Evolutionary conservation across 441 rosid genomes (phyloP).

Genomic region (Populus trichocarpa): DNA sequence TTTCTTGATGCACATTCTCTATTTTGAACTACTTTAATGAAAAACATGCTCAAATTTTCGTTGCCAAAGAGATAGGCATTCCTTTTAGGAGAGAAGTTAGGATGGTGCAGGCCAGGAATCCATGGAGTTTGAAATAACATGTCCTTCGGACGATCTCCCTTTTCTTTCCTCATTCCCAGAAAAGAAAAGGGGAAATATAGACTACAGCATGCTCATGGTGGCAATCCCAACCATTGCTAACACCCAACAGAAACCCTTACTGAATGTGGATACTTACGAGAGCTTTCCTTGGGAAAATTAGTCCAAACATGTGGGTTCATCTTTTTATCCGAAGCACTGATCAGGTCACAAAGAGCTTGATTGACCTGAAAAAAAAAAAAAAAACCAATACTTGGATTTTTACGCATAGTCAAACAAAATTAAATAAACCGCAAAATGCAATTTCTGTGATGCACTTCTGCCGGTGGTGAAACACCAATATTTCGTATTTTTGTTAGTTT

Average conservation of each 20-base stretch:
- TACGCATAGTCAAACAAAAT: slow-evolving; percentile 1
- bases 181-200: background rate
- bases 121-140: background rate
- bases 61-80: background rate
- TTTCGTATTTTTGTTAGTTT: background rate
- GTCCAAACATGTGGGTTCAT: slow-evolving; percentile 67
- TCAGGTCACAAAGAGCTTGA: slow-evolving; percentile 71
- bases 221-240: background rate
- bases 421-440: background rate
- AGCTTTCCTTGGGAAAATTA: slow-evolving; percentile 48
- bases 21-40: background rate
- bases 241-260: background rate
- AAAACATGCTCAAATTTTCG: background rate
- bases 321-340: slow-evolving; percentile 60
- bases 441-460: background rate
- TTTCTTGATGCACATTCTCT: background rate
- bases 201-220: background rate
- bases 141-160: background rate
- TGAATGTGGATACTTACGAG: slow-evolving; percentile 38
- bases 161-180: background rate
- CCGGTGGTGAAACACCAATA: background rate
- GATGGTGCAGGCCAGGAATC: background rate
- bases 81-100: background rate
- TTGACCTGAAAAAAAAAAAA: background rate
- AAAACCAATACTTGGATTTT: background rate